Conservation (phyloP, 495 filamentous ascomycete genomes). For the Penicillium salamii region DNA sequence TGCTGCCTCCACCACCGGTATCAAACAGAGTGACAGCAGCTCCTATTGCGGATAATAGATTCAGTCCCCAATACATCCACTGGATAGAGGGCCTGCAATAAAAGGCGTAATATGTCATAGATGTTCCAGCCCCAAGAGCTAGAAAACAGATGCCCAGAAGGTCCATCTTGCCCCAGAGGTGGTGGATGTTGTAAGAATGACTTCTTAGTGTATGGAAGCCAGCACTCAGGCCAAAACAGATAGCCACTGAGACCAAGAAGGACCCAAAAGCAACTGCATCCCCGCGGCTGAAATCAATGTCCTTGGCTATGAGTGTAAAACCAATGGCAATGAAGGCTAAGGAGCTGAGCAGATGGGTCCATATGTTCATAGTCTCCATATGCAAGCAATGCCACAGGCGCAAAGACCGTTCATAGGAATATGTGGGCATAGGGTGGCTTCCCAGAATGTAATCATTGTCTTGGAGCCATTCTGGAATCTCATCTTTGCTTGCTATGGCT, state of each 20-base stretch:
- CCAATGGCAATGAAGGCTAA: conserved; percentile 4
- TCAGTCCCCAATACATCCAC: conserved; percentile 3
- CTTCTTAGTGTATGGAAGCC: conserved; percentile 13
- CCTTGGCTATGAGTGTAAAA: not conserved
- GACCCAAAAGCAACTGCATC: conserved; percentile 9
- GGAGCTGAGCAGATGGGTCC: conserved; percentile 13
- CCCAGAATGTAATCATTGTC: conserved; percentile 18
- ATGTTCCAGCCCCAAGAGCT: conserved; percentile 7
- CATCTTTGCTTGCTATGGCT: conserved; percentile 8
- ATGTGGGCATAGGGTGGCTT: conserved; percentile 16
- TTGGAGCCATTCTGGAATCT: conserved; percentile 12
- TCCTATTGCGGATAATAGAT: conserved; percentile 3
- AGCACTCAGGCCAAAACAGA: conserved; percentile 7
- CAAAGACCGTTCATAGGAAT: conserved; percentile 11
- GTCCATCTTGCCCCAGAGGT: conserved; percentile 13
- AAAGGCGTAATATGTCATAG: conserved; percentile 16
- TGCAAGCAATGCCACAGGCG: conserved; percentile 16
- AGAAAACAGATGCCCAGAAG: conserved; percentile 13
- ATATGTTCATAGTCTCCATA: conserved; percentile 19
- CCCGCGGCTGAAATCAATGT: not conserved
- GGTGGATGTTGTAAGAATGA: conserved; percentile 13
- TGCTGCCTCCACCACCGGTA: conserved; percentile 11
- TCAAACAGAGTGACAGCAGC: conserved; percentile 11
- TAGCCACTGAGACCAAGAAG: conserved; percentile 9
- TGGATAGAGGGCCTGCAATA: conserved; percentile 9